Evolutionary conservation across 805 yeast species (phyloP), one percentile per base, ranked within the genome.

Genomic region (Lachancea sp.): DNA sequence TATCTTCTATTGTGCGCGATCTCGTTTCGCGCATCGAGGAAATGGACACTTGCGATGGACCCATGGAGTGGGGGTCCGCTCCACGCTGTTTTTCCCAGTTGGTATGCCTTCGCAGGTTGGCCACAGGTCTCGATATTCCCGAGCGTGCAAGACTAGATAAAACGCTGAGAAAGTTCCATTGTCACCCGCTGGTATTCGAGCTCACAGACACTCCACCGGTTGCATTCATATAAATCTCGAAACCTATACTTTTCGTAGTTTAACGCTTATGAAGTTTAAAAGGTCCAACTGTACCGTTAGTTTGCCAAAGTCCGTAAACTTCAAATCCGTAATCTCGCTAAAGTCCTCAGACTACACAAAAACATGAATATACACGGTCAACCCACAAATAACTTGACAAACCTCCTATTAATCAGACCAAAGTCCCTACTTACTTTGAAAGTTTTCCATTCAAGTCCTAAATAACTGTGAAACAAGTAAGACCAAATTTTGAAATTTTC

Each of bases 31-130:
- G 26, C 19, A 16, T 38, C 32, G 25, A 31, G 10, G 12, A n/a
- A n/a, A 9, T 25, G 9, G 32, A 39, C 9, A 16, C 42, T 9
- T 11, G 20, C 4, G 65, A 60, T 38, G 49, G 48, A 8, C 49
- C 59, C 2, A 35, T 55, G 8, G 61, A 60, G 2, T 60, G 65
- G 64, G 49, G 58, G 6, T 55, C 60, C 3, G 48, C 50, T 39
- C 51, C 57, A 2, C 58, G 53, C 2, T 47, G 51, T 2, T 54
- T 60, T 31, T 43, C 53, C 11, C 52, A 58, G 30, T 22, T 62
- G 1, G 37, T 52, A n/a, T 26, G 60, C 9, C 38, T 56, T 11
- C 43, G 50, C 22, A 38, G 36, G 4, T 31, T 54, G 29, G 40
- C 48, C 3, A 7, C 19, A 3, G 4, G 20, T 2, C 44, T 48